Conservation (phyloP, 371 early-diverging fungal species). For the Mucor piriformis region DNA sequence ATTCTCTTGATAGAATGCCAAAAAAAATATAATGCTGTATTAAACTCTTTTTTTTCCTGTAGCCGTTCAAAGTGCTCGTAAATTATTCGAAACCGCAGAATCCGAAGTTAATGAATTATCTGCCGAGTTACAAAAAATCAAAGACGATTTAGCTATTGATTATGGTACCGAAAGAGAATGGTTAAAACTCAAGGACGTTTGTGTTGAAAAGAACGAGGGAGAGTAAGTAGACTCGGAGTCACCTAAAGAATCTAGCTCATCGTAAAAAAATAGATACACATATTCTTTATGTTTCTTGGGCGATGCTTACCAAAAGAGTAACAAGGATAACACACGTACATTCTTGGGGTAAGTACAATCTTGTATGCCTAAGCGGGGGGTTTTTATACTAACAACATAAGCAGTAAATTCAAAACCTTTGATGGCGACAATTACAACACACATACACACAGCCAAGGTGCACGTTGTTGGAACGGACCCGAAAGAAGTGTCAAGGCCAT, state of each 20-base stretch:
- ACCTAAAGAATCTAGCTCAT: background rate
- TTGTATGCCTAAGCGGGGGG: too few species aligned
- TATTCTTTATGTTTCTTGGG: slow-evolving; percentile 87
- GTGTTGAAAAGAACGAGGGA: slow-evolving; percentile 68
- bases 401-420: slow-evolving; percentile 42
- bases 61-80: slow-evolving; percentile 46
- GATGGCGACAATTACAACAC: slow-evolving; percentile 45
- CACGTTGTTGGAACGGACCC: slow-evolving; percentile 94
- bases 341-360: slow-evolving; percentile 69
- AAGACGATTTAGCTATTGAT: slow-evolving; percentile 56
- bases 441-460: slow-evolving; percentile 74
- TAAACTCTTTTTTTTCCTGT: background rate
- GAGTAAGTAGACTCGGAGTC: too few species aligned
- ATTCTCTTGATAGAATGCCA: background rate
- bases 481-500: slow-evolving; percentile 61
- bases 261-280: slow-evolving; percentile 57
- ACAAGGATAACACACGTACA: slow-evolving; percentile 56
- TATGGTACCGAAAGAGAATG: slow-evolving; percentile 65
- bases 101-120: slow-evolving; percentile 35
- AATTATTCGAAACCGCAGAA: slow-evolving; percentile 40
- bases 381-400: background rate
- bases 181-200: slow-evolving; percentile 66
- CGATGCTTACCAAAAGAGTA: slow-evolving; percentile 72
- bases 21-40: background rate
- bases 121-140: slow-evolving; percentile 39